Evolutionary conservation across 208 protist species (phyloP).

Genomic region (Trypanosomatidae sp.): DNA sequence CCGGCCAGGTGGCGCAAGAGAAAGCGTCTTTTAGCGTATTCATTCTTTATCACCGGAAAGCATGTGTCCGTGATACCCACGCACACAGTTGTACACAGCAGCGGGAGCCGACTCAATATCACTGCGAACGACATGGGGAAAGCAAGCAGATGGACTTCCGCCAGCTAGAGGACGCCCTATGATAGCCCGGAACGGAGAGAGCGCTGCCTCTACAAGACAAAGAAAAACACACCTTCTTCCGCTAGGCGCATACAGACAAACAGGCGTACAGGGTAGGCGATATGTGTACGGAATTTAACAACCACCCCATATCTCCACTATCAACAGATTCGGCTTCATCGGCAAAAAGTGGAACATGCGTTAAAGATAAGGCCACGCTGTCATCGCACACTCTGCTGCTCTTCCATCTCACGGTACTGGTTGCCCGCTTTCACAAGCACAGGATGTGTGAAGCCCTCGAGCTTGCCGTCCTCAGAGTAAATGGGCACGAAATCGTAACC

Average conservation of each 20-base stretch:
- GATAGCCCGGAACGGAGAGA: neutral
- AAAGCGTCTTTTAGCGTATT: neutral
- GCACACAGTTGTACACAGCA: neutral
- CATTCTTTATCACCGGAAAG: neutral
- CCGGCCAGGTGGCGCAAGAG: neutral
- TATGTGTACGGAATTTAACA: neutral
- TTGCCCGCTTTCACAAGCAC: slow-evolving; percentile 80
- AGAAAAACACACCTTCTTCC: neutral
- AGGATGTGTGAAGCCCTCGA: slow-evolving; percentile 88
- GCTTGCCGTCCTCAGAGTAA: slow-evolving; percentile 84
- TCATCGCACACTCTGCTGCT: slow-evolving; percentile 25
- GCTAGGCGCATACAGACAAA: neutral
- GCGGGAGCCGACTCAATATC: neutral
- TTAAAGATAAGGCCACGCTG: neutral
- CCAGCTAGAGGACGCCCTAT: too few species aligned
- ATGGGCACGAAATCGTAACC: slow-evolving; percentile 89
- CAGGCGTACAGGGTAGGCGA: neutral
- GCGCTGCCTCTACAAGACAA: neutral
- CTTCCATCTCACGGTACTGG: slow-evolving; percentile 62
- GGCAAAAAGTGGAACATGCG: neutral
- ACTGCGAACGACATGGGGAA: neutral
- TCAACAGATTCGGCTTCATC: neutral
- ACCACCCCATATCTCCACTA: neutral
- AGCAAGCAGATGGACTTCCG: neutral
- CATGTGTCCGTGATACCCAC: neutral